These are phyloP conservation scores for Penicillium crystallinum DNA, from an alignment of 495 filamentous ascomycete species.

Conservation along the genomic window DNA sequence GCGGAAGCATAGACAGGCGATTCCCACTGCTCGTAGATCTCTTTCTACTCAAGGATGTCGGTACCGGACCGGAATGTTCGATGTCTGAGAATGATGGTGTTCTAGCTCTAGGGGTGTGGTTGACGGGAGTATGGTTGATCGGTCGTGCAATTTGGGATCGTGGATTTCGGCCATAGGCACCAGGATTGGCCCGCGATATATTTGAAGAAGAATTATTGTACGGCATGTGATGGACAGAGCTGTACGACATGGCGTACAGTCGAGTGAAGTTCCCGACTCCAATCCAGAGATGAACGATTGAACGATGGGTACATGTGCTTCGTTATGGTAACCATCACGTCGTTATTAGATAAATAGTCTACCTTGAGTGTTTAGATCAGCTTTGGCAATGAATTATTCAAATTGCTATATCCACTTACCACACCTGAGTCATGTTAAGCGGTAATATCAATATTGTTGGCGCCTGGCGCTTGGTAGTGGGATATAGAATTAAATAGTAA, in stretches of 20 bases:
- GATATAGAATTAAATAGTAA: conserved; percentile 11
- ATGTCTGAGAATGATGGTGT: conserved; percentile 28
- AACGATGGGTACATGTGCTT: conserved; percentile 20
- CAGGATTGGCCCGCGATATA: conserved; percentile 15
- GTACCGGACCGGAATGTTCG: conserved; percentile 22
- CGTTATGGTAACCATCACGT: conserved; percentile 34
- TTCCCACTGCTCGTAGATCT: conserved; percentile 17
- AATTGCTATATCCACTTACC: not conserved
- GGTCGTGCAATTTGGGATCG: conserved; percentile 29
- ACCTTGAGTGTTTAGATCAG: not conserved
- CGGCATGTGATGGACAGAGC: conserved; percentile 32
- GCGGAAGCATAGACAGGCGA: conserved; percentile 31
- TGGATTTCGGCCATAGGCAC: conserved; percentile 11
- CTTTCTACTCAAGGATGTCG: conserved; percentile 20
- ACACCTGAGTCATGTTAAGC: conserved; percentile 8
- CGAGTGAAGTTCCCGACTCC: conserved; percentile 21
- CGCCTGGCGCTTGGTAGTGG: conserved; percentile 8
- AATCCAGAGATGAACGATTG: conserved; percentile 25
- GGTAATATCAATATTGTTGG: conserved; percentile 5
- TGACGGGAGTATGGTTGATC: conserved; percentile 19
- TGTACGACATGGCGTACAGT: conserved; percentile 37
- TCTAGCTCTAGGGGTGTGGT: conserved; percentile 17
- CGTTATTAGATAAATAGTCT: not conserved
- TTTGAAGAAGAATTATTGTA: conserved; percentile 23
- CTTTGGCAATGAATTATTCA: not conserved